A percentile compares a stretch with the other conserved stretches of the same genome.
Conservation (phyloP, 1,284 basidiomycete genomes). For the Ceratobasidium sp. region DNA sequence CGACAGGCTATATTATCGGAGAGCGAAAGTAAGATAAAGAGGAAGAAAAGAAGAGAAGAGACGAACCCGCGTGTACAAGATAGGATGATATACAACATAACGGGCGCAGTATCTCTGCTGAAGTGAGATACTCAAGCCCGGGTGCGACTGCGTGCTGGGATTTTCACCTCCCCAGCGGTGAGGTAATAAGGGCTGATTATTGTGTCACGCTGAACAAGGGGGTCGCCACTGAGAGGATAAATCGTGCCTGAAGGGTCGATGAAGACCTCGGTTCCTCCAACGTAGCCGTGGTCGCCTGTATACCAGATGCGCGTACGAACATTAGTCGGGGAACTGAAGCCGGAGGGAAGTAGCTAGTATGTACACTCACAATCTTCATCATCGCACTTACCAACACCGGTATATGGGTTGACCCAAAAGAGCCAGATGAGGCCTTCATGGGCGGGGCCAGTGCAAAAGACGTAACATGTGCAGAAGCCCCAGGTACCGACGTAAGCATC, state of each 20-base stretch:
- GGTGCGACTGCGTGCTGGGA: conserved; percentile 18
- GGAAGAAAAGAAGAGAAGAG: no score
- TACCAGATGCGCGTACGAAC: background rate
- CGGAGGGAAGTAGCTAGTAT: background rate
- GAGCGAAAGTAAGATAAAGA: background rate
- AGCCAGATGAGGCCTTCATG: conserved; percentile 39
- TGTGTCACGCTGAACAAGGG: conserved; percentile 33
- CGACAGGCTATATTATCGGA: background rate
- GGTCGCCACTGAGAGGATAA: conserved; percentile 39
- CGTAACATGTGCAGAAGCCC: conserved; percentile 44
- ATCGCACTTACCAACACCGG: conserved; percentile 40
- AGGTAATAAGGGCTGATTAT: conserved; percentile 40
- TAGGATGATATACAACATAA: no score
- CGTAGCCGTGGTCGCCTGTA: conserved; percentile 36
- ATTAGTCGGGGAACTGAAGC: background rate
- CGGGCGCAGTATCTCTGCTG: no score
- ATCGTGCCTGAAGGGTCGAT: conserved; percentile 29
- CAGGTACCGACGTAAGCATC: conserved; percentile 41
- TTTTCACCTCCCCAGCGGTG: conserved; percentile 42
- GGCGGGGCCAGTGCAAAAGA: conserved; percentile 29
- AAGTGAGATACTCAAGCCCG: conserved; percentile 12
- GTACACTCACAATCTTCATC: conserved; percentile 45
- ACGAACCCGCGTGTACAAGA: no score
- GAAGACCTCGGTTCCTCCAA: conserved; percentile 23
- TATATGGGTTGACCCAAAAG: conserved; percentile 41